Conservation (phyloP, 441 rosid genomes). For the California macrophylla region DNA sequence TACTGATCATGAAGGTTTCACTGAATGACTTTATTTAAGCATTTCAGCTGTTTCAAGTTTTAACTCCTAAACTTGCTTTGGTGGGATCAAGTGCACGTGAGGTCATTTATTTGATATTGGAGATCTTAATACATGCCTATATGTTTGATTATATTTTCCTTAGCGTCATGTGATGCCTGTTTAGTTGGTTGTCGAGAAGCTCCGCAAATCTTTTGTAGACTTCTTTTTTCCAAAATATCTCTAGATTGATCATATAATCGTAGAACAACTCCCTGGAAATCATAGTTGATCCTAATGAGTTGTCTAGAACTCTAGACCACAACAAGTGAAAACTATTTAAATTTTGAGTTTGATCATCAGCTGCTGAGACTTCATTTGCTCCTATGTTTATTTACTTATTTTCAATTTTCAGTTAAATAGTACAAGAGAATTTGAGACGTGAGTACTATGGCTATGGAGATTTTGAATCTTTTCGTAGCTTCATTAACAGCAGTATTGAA, state of each 20-base stretch:
- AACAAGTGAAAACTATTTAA: no score
- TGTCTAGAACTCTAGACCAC: no score
- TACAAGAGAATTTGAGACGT: neutral
- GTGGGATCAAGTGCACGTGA: neutral
- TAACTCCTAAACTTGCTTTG: neutral
- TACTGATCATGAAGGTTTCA: neutral
- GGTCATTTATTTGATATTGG: neutral
- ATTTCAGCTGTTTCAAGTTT: neutral
- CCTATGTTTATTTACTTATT: neutral
- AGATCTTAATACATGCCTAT: neutral
- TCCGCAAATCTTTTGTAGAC: no score
- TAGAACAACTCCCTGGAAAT: neutral
- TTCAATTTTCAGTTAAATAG: neutral
- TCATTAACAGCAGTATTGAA: conserved; percentile 27
- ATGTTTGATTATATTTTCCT: neutral
- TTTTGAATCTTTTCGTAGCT: conserved; percentile 19
- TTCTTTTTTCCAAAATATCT: no score
- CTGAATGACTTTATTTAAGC: neutral
- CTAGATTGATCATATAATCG: no score
- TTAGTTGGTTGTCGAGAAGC: no score
- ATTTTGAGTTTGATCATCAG: no score
- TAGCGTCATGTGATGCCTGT: neutral
- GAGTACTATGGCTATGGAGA: conserved; percentile 13
- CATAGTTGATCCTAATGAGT: neutral
- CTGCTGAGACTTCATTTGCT: neutral